Conservation (phyloP, 148 eudicot species). For the Vaccinium myrtillus region DNA sequence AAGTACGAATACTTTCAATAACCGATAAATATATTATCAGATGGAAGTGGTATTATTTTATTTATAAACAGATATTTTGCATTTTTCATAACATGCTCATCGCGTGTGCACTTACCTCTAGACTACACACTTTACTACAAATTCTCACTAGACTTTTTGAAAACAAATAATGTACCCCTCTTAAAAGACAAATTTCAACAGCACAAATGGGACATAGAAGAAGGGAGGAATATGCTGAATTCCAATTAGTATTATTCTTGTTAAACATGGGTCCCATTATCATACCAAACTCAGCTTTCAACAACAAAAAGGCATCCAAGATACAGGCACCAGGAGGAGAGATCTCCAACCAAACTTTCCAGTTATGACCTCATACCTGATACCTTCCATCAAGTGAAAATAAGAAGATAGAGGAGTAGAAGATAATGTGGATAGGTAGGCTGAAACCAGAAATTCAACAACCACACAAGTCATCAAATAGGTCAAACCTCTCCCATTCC, state of each 20-base stretch:
- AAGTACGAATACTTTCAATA: too few species aligned
- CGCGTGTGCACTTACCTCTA: too few species aligned
- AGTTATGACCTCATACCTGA: conserved; percentile 1
- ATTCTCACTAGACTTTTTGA: background rate
- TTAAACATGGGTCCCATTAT: conserved; percentile 7
- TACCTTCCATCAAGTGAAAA: background rate
- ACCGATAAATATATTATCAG: too few species aligned
- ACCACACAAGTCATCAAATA: conserved; percentile 14
- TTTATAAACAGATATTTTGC: background rate
- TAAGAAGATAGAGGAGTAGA: background rate
- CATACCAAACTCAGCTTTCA: background rate
- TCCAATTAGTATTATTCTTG: background rate
- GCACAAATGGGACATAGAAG: background rate
- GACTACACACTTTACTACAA: too few species aligned
- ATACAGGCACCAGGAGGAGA: background rate
- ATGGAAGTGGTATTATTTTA: too few species aligned
- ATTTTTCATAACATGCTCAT: background rate
- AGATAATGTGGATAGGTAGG: conserved; percentile 17
- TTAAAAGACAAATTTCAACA: background rate
- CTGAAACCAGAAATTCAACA: conserved; percentile 14
- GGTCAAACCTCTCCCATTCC: background rate
- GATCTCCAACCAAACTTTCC: background rate
- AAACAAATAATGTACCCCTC: background rate
- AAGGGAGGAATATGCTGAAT: conserved; percentile 14
- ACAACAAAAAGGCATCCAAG: background rate